Percentiles rank a stretch among this genome's conserved stretches.
phyloP scores from a whole-genome alignment of 2,329 filamentous ascomycete genomes.

The Aspergillus uvarum region DNA sequence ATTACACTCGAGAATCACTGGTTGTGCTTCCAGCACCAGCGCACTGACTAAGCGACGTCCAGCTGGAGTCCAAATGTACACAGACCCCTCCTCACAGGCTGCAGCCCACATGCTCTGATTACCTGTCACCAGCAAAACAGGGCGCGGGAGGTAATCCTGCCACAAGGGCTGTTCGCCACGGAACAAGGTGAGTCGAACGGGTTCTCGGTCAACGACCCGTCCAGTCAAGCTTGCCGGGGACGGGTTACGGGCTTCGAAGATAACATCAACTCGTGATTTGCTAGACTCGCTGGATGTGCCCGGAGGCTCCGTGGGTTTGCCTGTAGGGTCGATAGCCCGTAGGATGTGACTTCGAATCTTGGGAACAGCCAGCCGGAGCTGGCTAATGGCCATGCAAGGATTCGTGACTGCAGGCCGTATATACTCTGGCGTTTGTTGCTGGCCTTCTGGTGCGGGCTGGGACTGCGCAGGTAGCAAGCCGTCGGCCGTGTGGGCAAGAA shows the following conservation, averaged over 20 bases:
- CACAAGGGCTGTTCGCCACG: constrained; percentile 80
- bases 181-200: constrained; percentile 76
- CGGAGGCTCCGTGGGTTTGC: constrained; percentile 45
- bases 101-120: constrained; percentile 90
- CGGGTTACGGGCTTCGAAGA: constrained; percentile 88
- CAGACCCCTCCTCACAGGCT: constrained; percentile 85
- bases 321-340: constrained; percentile 66
- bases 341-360: constrained; percentile 81
- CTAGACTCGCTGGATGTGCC: constrained; percentile 37
- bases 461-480: constrained; percentile 75
- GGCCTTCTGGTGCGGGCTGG: constrained; percentile 58
- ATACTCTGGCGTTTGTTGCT: constrained; percentile 74
- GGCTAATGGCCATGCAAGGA: constrained; percentile 76
- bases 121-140: constrained; percentile 85
- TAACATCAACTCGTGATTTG: constrained; percentile 65
- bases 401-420: constrained; percentile 85
- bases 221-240: constrained; percentile 59
- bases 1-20: constrained; percentile 88
- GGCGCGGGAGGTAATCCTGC: constrained; percentile 88
- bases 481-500: constrained; percentile 73
- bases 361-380: constrained; percentile 82
- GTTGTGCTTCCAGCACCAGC: constrained; percentile 84
- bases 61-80: constrained; percentile 90
- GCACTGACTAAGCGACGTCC: constrained; percentile 83
- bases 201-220: constrained; percentile 68